phyloP scores from a whole-genome alignment of 148 eudicot genomes.

The Heliosperma pusillum region DNA sequence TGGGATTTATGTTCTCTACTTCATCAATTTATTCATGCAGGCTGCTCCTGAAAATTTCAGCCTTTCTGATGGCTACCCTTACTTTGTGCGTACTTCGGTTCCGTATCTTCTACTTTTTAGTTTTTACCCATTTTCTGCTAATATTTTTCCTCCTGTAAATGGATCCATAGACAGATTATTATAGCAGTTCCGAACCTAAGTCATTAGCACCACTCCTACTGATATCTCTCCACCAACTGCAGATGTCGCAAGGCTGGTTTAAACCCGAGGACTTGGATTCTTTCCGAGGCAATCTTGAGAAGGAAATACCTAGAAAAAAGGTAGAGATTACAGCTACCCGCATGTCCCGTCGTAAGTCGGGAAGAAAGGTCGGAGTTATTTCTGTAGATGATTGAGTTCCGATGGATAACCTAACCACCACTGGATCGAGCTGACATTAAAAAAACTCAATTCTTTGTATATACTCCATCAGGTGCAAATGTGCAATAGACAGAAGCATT shows the following conservation, averaged over 20 bases:
- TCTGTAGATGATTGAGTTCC: slow-evolving; percentile 18
- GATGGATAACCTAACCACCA: not conserved
- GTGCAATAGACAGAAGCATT: slow-evolving; percentile 1
- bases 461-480: not conserved
- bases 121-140: not conserved
- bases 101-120: not conserved
- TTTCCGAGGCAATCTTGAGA: slow-evolving; percentile 37
- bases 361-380: slow-evolving; percentile 1
- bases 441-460: slow-evolving; percentile 3
- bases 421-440: not conserved
- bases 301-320: slow-evolving; percentile 19
- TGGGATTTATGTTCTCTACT: slow-evolving; percentile 53
- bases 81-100: slow-evolving; percentile 38
- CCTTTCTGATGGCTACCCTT: slow-evolving; percentile 37
- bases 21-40: slow-evolving; percentile 41
- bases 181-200: no score
- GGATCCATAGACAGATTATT: not conserved
- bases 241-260: slow-evolving; percentile 56
- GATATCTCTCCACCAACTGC: slow-evolving; percentile 1
- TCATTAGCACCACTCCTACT: no score
- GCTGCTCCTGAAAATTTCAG: slow-evolving; percentile 43
- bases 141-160: no score
- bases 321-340: not conserved
- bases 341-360: not conserved
- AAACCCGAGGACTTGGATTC: slow-evolving; percentile 34